Evolutionary conservation across 768 basidiomycete species (phyloP).

Genomic region (Naganishia randhawae): DNA sequence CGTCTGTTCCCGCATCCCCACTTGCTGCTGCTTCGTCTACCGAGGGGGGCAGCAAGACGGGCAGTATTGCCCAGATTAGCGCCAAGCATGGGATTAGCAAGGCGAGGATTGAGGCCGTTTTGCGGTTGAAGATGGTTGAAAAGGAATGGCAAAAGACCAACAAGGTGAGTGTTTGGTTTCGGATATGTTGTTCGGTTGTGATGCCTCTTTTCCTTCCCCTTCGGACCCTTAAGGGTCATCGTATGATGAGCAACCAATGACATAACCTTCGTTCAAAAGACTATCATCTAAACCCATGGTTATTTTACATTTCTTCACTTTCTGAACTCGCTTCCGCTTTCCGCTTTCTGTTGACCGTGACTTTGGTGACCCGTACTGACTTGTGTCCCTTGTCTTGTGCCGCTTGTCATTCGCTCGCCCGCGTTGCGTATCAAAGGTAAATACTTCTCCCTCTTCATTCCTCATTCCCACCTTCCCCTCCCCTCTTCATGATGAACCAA

Average conservation of each 20-base stretch:
- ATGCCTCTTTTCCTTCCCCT: conserved; percentile 1
- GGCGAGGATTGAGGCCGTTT: conserved; percentile 45
- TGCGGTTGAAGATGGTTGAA: conserved; percentile 45
- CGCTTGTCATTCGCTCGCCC: background rate
- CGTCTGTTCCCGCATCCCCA: background rate
- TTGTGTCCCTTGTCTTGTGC: background rate
- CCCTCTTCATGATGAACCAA: conserved; percentile 60
- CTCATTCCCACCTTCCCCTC: conserved; percentile 30
- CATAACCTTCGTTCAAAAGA: conserved; percentile 53
- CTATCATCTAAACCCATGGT: conserved; percentile 44
- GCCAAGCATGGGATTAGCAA: conserved; percentile 44
- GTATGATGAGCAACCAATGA: conserved; percentile 49
- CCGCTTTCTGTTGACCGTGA: background rate
- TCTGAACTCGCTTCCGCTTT: conserved; percentile 36
- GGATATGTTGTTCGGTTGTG: background rate
- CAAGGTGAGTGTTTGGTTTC: conserved; percentile 38
- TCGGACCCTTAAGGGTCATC: background rate
- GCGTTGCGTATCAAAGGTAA: conserved; percentile 44
- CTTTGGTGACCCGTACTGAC: background rate
- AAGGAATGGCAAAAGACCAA: conserved; percentile 37
- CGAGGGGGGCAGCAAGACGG: background rate
- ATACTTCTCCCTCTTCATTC: conserved; percentile 54
- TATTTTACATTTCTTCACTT: conserved; percentile 50
- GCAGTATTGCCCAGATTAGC: conserved; percentile 34
- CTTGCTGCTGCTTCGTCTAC: background rate